A percentile compares a stretch with the other conserved stretches of the same genome.
Conservation (phyloP, 441 rosid genomes). For the Jatropha multifida region DNA sequence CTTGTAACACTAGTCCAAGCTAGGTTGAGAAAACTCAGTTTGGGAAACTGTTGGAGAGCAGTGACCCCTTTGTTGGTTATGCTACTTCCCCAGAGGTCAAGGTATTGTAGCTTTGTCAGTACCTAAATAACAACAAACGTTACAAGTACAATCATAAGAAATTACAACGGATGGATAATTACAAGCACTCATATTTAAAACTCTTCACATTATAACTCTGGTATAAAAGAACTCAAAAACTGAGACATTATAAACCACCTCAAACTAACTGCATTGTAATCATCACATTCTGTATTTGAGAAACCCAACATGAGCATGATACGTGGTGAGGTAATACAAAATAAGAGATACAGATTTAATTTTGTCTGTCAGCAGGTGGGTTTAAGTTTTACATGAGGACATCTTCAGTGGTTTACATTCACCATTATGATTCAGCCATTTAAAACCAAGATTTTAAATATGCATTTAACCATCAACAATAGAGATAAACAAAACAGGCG, state of each 20-base stretch:
- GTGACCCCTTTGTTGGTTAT: slow-evolving; percentile 61
- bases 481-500: background rate
- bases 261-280: background rate
- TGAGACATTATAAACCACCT: background rate
- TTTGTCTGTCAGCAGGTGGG: background rate
- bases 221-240: background rate
- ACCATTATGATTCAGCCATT: background rate
- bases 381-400: background rate
- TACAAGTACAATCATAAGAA: too few species aligned
- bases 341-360: background rate
- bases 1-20: slow-evolving; percentile 75
- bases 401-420: background rate
- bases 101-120: slow-evolving; percentile 67
- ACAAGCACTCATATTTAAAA: background rate
- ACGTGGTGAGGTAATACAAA: background rate
- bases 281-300: background rate
- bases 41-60: slow-evolving; percentile 51
- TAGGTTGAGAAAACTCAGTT: slow-evolving; percentile 70
- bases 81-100: slow-evolving; percentile 92
- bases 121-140: slow-evolving; percentile 41
- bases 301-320: background rate
- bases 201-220: background rate
- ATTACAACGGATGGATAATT: background rate
- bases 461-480: background rate
- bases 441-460: background rate